A percentile compares a stretch with the other conserved stretches of the same genome.
phyloP scores from a whole-genome alignment of 2,329 filamentous ascomycete species.

The Paraconiothyrium sp. region DNA sequence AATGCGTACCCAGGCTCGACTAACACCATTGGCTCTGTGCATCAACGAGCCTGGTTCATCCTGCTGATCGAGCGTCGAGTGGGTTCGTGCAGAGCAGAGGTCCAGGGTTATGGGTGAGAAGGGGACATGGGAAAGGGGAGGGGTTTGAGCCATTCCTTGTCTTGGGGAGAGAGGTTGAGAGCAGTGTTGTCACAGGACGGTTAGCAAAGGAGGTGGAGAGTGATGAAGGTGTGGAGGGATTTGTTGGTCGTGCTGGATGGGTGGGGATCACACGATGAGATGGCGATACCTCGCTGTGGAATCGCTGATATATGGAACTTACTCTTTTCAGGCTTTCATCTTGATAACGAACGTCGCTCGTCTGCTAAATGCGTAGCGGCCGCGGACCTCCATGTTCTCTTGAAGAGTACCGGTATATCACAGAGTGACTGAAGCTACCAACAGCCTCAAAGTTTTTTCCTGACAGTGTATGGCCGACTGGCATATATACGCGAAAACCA shows the following conservation, averaged over 20 bases:
- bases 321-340: not conserved
- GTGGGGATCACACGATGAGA: conserved; percentile 59
- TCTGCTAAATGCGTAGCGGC: not conserved
- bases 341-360: not conserved
- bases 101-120: conserved; percentile 22
- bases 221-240: conserved; percentile 69
- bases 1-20: conserved; percentile 74
- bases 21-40: conserved; percentile 72
- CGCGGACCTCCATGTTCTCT: not conserved
- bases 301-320: not conserved
- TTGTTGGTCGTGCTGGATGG: conserved; percentile 69
- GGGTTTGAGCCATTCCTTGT: conserved; percentile 70
- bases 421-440: too few relatives aligned
- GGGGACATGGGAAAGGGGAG: conserved; percentile 33
- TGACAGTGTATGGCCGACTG: too few relatives aligned
- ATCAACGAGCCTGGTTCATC: conserved; percentile 74
- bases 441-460: not conserved
- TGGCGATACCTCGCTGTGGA: not conserved
- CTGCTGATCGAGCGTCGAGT: conserved; percentile 65
- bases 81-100: conserved; percentile 61
- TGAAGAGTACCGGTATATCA: not conserved
- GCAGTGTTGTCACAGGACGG: conserved; percentile 73
- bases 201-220: conserved; percentile 66
- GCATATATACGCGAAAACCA: too few relatives aligned
- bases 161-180: conserved; percentile 67